Percentiles rank a stretch among this genome's conserved stretches.
Conservation (phyloP, 495 filamentous ascomycete genomes). For the Apodospora peruviana region DNA sequence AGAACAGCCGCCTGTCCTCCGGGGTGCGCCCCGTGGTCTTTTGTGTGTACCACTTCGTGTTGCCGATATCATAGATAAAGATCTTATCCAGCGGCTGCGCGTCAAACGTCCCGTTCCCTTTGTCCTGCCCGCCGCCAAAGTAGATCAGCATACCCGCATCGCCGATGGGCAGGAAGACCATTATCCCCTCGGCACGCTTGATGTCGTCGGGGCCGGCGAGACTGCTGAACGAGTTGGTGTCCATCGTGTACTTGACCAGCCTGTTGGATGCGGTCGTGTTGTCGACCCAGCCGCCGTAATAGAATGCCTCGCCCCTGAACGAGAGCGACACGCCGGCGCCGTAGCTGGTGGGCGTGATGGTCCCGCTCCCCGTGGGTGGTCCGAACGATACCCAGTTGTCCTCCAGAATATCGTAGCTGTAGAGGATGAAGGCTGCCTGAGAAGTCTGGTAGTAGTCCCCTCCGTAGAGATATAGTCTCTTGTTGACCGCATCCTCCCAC, state of each 20-base stretch:
- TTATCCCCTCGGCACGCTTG: constrained; percentile 14
- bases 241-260: constrained; percentile 21
- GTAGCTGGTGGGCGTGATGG: constrained; percentile 11
- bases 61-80: constrained; percentile 15
- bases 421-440: constrained; percentile 26
- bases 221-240: constrained; percentile 11
- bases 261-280: constrained; percentile 27
- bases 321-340: constrained; percentile 20
- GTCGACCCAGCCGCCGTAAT: constrained; percentile 44
- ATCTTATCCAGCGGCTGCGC: constrained; percentile 15
- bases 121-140: constrained; percentile 15
- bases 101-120: constrained; percentile 10
- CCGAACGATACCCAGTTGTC: constrained; percentile 38
- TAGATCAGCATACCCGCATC: constrained; percentile 20
- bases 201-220: constrained; percentile 12
- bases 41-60: constrained; percentile 17
- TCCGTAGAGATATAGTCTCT: constrained; percentile 45
- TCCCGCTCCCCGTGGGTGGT: constrained; percentile 10
- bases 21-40: constrained; percentile 9
- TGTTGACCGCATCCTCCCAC: constrained; percentile 49
- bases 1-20: constrained; percentile 10
- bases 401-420: constrained; percentile 38
- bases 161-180: constrained; percentile 18
- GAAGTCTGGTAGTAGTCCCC: constrained; percentile 36
- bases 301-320: constrained; percentile 20